These are phyloP conservation scores for Pseudocercospora macadamiae DNA, from an alignment of 2,329 filamentous ascomycete genomes.

Conservation along the genomic window DNA sequence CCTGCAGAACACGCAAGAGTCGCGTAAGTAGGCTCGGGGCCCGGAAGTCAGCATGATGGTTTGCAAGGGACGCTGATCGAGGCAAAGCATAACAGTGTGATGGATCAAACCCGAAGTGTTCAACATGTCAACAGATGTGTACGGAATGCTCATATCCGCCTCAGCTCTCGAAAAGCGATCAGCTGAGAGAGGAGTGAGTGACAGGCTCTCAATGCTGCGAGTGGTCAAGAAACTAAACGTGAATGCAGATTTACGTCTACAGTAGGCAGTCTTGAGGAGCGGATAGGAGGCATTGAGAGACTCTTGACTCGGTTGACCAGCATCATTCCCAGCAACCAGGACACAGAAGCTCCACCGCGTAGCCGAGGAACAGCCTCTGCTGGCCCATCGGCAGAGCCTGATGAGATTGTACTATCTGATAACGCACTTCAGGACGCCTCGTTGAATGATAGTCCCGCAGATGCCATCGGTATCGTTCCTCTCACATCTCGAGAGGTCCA, in stretches of 20 bases:
- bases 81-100: constrained; percentile 9
- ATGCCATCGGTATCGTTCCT: constrained; percentile 17
- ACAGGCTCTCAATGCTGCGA: neutral
- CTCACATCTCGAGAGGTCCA: constrained; percentile 7
- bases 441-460: neutral
- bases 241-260: constrained; percentile 3
- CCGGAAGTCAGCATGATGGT: neutral
- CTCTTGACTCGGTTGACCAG: neutral
- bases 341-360: neutral
- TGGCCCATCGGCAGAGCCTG: neutral
- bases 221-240: neutral
- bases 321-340: neutral
- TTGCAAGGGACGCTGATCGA: neutral
- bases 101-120: constrained; percentile 13
- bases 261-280: constrained; percentile 6
- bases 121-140: constrained; percentile 8
- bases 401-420: constrained; percentile 3
- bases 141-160: constrained; percentile 17
- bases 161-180: constrained; percentile 13
- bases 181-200: constrained; percentile 15
- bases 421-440: constrained; percentile 5
- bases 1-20: constrained; percentile 3
- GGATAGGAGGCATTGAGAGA: constrained; percentile 12
- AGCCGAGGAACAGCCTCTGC: neutral
- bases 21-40: neutral